phyloP scores from a whole-genome alignment of 805 yeast species.

The fission yeast (Schizosaccharomyces pombe) region DNA sequence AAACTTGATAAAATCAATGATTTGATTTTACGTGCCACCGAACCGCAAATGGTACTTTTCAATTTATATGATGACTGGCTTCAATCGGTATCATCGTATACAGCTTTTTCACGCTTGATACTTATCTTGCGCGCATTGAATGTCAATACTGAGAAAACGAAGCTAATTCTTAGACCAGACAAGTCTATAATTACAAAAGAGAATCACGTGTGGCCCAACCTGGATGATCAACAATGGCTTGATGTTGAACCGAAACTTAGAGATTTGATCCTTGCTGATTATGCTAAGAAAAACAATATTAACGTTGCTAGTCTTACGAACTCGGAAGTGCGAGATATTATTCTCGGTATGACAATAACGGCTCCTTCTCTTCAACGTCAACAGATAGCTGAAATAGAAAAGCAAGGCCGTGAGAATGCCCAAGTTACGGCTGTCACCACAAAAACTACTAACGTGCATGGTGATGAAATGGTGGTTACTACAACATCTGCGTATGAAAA shows the following conservation, averaged over 20 bases:
- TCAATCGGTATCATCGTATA: conserved; percentile 54
- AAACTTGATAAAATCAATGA: conserved; percentile 59
- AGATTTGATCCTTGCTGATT: conserved; percentile 67
- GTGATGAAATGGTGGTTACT: conserved; percentile 85
- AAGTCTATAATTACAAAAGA: conserved; percentile 41
- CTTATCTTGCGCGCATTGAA: conserved; percentile 63
- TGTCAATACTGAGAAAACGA: conserved; percentile 53
- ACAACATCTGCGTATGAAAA: conserved; percentile 80
- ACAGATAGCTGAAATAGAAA: conserved; percentile 47
- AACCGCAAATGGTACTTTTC: conserved; percentile 78
- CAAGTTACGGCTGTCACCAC: conserved; percentile 59
- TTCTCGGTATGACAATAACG: conserved; percentile 76
- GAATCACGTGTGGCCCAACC: conserved; percentile 85
- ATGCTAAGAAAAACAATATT: conserved; percentile 64
- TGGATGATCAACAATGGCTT: conserved; percentile 75
- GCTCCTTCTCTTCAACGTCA: conserved; percentile 79
- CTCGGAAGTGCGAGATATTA: conserved; percentile 78
- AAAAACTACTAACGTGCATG: conserved; percentile 72
- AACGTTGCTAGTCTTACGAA: conserved; percentile 74
- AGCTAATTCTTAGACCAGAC: conserved; percentile 53
- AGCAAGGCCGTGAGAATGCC: conserved; percentile 19
- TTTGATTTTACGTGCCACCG: conserved; percentile 62
- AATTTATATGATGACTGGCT: conserved; percentile 92
- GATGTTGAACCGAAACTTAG: conserved; percentile 69
- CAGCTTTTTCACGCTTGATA: conserved; percentile 78